phyloP scores from a whole-genome alignment of 441 rosid species.

The Hura crepitans region DNA sequence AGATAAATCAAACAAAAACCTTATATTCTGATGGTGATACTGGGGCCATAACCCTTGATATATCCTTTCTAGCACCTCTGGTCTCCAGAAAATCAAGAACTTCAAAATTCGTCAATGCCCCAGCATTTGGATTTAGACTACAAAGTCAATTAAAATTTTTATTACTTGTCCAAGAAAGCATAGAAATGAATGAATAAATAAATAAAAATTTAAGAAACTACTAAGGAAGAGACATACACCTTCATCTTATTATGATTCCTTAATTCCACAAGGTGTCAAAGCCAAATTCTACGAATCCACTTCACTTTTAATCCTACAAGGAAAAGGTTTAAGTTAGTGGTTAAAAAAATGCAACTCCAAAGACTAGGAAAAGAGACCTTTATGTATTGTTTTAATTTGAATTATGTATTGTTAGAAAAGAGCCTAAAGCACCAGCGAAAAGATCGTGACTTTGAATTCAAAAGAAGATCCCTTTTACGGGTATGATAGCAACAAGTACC shows the following conservation, averaged over 20 bases:
- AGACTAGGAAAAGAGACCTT: not conserved
- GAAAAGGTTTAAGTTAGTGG: not conserved
- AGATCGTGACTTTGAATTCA: too few relatives aligned
- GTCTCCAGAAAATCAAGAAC: conserved; percentile 58
- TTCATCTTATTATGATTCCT: conserved; percentile 8
- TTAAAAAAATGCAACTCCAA: not conserved
- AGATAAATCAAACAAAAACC: conserved; percentile 31
- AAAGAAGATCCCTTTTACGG: too few relatives aligned
- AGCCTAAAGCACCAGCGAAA: not conserved
- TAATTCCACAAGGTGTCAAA: not conserved
- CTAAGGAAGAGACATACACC: conserved; percentile 9
- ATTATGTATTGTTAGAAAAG: too few relatives aligned
- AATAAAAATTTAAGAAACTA: not conserved
- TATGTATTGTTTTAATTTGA: not conserved
- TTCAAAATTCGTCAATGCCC: conserved; percentile 69
- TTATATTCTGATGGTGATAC: conserved; percentile 60
- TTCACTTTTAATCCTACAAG: not conserved
- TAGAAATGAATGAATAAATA: not conserved
- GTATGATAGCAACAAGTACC: too few relatives aligned
- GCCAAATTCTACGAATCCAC: not conserved
- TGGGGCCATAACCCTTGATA: conserved; percentile 57
- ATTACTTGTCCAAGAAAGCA: not conserved
- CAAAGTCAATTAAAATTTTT: conserved; percentile 16
- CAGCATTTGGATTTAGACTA: conserved; percentile 68
- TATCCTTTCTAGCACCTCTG: conserved; percentile 71